These are phyloP conservation scores for Podospora anserina DNA, from an alignment of 495 filamentous ascomycete genomes.

Conservation along the genomic window DNA sequence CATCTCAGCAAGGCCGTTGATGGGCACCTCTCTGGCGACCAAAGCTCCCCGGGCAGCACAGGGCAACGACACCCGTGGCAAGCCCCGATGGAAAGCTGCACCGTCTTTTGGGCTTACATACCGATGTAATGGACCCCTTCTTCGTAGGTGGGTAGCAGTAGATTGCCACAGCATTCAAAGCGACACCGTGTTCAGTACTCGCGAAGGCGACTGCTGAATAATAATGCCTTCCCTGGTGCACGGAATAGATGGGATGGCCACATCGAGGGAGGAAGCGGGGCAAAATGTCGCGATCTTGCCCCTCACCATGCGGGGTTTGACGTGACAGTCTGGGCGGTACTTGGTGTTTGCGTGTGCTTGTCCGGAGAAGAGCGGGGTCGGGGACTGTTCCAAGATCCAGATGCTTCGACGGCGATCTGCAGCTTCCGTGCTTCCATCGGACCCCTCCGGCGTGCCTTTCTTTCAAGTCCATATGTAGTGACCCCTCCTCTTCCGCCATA, in stretches of 20 bases:
- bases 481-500: neutral
- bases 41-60: neutral
- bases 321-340: conserved; percentile 3
- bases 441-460: neutral
- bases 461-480: neutral
- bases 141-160: neutral
- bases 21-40: neutral
- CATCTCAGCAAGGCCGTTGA: neutral
- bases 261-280: neutral
- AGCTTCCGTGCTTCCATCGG: neutral
- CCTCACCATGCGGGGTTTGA: conserved; percentile 4
- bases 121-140: no score
- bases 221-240: neutral
- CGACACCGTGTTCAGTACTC: no score
- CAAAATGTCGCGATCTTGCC: neutral
- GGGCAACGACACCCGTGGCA: neutral
- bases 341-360: neutral
- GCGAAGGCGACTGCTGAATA: neutral
- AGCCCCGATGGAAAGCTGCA: no score
- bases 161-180: neutral
- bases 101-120: no score
- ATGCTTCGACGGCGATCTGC: neutral
- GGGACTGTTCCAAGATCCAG: neutral
- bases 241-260: neutral
- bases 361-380: neutral